A percentile compares a stretch with the other conserved stretches of the same genome.
phyloP scores from a whole-genome alignment of 2,329 filamentous ascomycete genomes.

The Westerdykella ornata region DNA sequence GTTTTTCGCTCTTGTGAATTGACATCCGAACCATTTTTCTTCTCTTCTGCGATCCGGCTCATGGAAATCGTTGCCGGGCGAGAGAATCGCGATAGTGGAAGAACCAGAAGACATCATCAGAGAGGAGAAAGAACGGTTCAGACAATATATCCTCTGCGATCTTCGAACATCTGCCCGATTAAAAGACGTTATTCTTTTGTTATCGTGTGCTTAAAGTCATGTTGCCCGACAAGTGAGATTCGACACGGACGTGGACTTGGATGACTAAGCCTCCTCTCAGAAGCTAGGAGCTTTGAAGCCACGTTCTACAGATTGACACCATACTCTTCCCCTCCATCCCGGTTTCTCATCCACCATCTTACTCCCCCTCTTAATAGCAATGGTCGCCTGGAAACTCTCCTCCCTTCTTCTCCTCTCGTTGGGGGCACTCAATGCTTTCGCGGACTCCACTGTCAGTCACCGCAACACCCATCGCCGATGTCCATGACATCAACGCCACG shows the following conservation, averaged over 20 bases:
- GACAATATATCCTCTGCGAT: no score
- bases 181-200: no score
- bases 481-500: constrained; percentile 28
- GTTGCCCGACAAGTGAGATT: no score
- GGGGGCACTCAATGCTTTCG: constrained; percentile 58
- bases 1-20: no score
- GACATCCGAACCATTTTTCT: no score
- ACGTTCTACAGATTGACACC: constrained; percentile 28
- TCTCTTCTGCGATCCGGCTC: no score
- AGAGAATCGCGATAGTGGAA: no score
- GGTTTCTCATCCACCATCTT: constrained; percentile 2
- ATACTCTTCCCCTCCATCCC: constrained; percentile 12
- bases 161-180: no score
- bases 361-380: constrained; percentile 35
- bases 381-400: constrained; percentile 69
- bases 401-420: constrained; percentile 65
- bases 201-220: no score
- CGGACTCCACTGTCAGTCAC: constrained; percentile 54
- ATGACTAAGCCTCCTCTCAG: constrained; percentile 7
- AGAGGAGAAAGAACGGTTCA: no score
- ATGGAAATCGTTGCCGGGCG: no score
- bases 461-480: constrained; percentile 13
- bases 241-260: background rate
- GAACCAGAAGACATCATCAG: no score
- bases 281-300: constrained; percentile 20